These are phyloP conservation scores for Zopfia rhizophila DNA, from an alignment of 2,329 filamentous ascomycete species.

Conservation along the genomic window DNA sequence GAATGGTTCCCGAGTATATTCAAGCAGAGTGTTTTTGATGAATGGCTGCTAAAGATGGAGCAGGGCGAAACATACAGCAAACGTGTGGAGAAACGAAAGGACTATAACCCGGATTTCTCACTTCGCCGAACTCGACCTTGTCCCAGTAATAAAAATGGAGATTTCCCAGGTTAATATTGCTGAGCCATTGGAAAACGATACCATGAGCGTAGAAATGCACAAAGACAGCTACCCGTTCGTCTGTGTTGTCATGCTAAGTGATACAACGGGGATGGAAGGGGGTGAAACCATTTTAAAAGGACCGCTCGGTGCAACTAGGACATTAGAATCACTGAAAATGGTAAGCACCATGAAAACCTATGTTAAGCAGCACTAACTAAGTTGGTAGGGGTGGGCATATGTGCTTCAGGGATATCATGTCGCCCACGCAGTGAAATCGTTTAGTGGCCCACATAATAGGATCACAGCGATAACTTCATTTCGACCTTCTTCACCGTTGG, in stretches of 20 bases:
- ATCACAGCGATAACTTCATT: conserved; percentile 61
- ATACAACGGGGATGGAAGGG: conserved; percentile 60
- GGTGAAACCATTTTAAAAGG: conserved; percentile 71
- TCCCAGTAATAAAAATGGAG: conserved; percentile 65
- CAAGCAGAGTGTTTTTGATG: no score
- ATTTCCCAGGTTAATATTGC: conserved; percentile 58
- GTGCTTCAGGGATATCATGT: no score
- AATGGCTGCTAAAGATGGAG: no score
- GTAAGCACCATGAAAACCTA: conserved; percentile 33
- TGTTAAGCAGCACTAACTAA: background rate
- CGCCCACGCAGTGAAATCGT: no score
- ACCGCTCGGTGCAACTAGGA: conserved; percentile 57
- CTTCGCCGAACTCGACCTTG: conserved; percentile 65
- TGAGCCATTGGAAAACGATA: conserved; percentile 1
- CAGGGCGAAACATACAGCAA: no score
- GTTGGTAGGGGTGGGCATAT: no score
- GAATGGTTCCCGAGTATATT: no score
- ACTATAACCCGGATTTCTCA: conserved; percentile 61
- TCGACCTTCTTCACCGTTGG: conserved; percentile 52
- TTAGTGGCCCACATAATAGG: no score
- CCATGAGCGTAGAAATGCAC: conserved; percentile 53
- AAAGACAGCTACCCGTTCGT: conserved; percentile 64
- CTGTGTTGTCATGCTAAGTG: conserved; percentile 63
- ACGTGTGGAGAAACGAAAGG: conserved; percentile 56
- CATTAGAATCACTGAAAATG: conserved; percentile 56